phyloP scores from a whole-genome alignment of 1,284 basidiomycete genomes.

The Tilletia indica region DNA sequence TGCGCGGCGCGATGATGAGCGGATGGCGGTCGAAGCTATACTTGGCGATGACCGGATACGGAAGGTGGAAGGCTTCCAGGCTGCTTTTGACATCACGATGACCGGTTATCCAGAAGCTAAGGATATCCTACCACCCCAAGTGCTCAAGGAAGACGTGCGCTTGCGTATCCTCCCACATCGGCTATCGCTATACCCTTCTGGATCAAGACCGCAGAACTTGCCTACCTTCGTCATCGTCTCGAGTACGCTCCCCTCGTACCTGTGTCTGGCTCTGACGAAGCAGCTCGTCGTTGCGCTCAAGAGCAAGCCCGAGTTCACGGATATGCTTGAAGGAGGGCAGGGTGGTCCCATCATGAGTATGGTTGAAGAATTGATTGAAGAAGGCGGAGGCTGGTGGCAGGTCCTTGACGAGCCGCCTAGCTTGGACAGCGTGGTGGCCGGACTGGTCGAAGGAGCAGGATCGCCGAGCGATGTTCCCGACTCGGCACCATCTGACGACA shows the following conservation, averaged over 20 bases:
- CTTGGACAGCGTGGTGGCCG: constrained; percentile 48
- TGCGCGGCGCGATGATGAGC: constrained; percentile 68
- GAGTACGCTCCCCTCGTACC: constrained; percentile 71
- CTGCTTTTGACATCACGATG: constrained; percentile 2
- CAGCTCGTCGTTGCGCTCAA: constrained; percentile 51
- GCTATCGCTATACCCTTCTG: constrained; percentile 58
- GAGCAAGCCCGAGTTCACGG: constrained; percentile 59
- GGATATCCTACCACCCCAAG: constrained; percentile 49
- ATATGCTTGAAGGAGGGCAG: constrained; percentile 67
- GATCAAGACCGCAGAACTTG: constrained; percentile 54
- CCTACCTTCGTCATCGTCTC: constrained; percentile 78
- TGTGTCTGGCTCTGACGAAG: constrained; percentile 78
- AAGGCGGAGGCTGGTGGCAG: constrained; percentile 28
- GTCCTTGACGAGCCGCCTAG: constrained; percentile 52
- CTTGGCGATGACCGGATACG: constrained; percentile 55
- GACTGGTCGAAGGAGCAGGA: constrained; percentile 25
- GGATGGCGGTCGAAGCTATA: constrained; percentile 65
- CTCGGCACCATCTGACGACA: neutral
- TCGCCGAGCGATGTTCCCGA: neutral
- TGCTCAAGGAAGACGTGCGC: constrained; percentile 59
- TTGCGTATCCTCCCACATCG: constrained; percentile 69
- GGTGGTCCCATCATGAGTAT: constrained; percentile 72
- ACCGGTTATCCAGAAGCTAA: constrained; percentile 29
- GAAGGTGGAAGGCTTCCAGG: neutral
- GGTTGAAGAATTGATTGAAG: constrained; percentile 65